Conservation (phyloP, 257 asterid species). For the Solanum ossicruentum region DNA sequence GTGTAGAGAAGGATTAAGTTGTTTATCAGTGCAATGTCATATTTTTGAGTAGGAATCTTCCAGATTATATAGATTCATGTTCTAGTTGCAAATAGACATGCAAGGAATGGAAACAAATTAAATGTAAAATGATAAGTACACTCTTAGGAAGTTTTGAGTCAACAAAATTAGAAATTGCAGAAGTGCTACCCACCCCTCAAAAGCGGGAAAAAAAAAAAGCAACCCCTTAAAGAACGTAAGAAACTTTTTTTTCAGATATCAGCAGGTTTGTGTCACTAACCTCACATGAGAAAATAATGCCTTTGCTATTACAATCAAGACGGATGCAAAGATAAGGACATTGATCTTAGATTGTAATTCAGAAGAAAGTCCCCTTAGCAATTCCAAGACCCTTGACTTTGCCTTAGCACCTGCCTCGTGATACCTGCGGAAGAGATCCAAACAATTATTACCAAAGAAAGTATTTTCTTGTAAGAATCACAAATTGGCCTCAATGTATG, state of each 20-base stretch:
- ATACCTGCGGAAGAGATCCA: conserved; percentile 41
- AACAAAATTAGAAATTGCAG: background rate
- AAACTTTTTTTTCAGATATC: background rate
- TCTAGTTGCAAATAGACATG: background rate
- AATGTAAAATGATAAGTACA: background rate
- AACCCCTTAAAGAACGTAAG: background rate
- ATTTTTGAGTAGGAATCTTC: background rate
- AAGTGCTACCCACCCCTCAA: background rate
- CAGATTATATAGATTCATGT: background rate
- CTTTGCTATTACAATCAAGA: conserved; percentile 84
- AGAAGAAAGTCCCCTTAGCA: conserved; percentile 64
- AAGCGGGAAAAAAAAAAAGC: background rate
- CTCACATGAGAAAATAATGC: conserved; percentile 88
- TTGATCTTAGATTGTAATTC: conserved; percentile 82
- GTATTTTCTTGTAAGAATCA: background rate
- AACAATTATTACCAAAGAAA: background rate
- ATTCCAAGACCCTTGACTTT: conserved; percentile 59
- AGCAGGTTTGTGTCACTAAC: conserved; percentile 26
- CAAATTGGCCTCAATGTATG: background rate
- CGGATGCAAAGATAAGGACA: conserved; percentile 75
- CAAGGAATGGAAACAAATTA: background rate
- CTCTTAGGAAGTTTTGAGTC: background rate
- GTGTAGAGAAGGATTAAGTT: background rate
- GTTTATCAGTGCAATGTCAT: background rate
- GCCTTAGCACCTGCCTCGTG: conserved; percentile 72